Evolutionary conservation across 805 yeast genomes (phyloP), one percentile per base, ranked within the genome.

Genomic region (Candida michaelii): DNA sequence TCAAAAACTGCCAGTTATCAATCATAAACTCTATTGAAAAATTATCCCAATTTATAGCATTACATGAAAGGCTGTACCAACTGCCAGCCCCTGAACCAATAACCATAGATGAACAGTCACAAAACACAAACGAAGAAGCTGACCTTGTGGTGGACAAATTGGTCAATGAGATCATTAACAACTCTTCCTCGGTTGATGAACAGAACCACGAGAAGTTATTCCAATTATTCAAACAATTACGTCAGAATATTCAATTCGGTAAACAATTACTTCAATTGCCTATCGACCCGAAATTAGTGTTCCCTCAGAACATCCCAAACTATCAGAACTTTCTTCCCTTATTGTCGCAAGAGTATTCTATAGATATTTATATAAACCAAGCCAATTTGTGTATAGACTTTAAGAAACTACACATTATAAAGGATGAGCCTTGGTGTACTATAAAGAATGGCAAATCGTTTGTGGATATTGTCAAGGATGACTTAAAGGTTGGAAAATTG

Each of bases 371-470:
- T 41, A 62, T 83, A 16, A 69, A 74, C 47, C 83, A 80, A 56
- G 80, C 83, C 15, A 89, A 85, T 52, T 56, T 83, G 3, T 70
- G 82, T 17, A 59, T 83, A 5, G 89, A 83, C 41, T 60, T 82
- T 43, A 76, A 79, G 53, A 72, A 73, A 39, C 54, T 83, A 27
- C 66, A 62, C 25, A 61, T 61, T 16, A 72, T 83, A 7, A 70
- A 70, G 0, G 79, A 75, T 46, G 68, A 65, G 44, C 90, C 90
- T 1, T 85, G 90, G 90, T 63, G 75, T 45, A 62, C 70, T 4
- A 17, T 40, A 9, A 47, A 47, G 4, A 40, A 53, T 2, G 80
- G 79, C 0, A 65, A 68, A 39, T 78, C 86, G 3, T 73, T 79
- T 53, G 74, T 80, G 3, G 91, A 85, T 58, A 63, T 62, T 19